phyloP scores from a whole-genome alignment of 2,329 filamentous ascomycete species.

The Hymenoscyphus salicellus region DNA sequence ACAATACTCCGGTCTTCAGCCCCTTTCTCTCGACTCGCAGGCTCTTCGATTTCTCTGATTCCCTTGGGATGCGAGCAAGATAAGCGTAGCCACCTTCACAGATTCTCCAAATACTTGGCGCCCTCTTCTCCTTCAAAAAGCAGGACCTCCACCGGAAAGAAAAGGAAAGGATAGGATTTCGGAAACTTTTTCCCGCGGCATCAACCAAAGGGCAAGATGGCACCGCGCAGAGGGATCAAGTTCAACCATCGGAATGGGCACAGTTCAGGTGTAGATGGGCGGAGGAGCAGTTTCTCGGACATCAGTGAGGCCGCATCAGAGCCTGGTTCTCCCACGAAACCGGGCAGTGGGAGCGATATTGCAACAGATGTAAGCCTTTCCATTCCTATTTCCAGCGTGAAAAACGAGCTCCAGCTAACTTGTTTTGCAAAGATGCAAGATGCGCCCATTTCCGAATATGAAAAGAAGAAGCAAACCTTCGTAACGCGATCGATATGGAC shows the following conservation, averaged over 20 bases:
- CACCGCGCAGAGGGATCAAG: conserved; percentile 52
- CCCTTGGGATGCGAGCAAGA: conserved; percentile 11
- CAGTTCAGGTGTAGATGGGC: conserved; percentile 36
- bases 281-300: conserved; percentile 70
- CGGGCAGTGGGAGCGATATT: conserved; percentile 37
- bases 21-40: not conserved
- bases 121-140: conserved; percentile 3
- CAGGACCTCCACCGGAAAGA: conserved; percentile 7
- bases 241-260: conserved; percentile 43
- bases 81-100: conserved; percentile 4
- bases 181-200: conserved; percentile 8
- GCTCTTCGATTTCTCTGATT: not conserved
- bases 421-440: conserved; percentile 19
- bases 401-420: conserved; percentile 23
- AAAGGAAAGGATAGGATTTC: conserved; percentile 15
- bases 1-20: not conserved
- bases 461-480: conserved; percentile 99
- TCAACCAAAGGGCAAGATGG: conserved; percentile 36
- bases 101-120: conserved; percentile 18
- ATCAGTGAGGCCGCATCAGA: conserved; percentile 58
- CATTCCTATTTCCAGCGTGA: not conserved
- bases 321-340: conserved; percentile 30
- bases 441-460: conserved; percentile 66
- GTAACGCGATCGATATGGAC: conserved; percentile 97
- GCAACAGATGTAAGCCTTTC: conserved; percentile 38